Percentiles rank a stretch among this genome's conserved stretches.
Conservation (phyloP, 2,329 filamentous ascomycete species). For the Trichoderma brevicompactum region DNA sequence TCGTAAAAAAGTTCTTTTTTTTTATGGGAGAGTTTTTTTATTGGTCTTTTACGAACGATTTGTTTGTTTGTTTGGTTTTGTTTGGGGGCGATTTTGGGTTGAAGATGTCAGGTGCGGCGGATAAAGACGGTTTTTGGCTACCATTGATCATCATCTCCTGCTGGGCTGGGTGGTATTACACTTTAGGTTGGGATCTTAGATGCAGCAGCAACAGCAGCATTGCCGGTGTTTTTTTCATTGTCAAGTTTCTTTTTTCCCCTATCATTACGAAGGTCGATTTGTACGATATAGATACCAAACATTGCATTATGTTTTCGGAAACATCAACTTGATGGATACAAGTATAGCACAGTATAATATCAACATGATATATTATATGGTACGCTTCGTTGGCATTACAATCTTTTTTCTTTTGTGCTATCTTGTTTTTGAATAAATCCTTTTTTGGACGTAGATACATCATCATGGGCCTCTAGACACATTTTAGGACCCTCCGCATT, state of each 20-base stretch:
- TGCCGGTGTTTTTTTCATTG: neutral
- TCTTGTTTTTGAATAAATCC: neutral
- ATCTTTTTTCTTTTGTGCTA: neutral
- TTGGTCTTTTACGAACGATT: too few species aligned
- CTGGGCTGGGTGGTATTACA: neutral
- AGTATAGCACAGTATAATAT: neutral
- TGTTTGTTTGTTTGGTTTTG: neutral
- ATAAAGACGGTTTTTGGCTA: neutral
- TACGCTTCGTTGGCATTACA: neutral
- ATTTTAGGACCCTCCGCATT: slow-evolving; percentile 28
- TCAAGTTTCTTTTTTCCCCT: neutral
- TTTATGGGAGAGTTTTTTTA: too few species aligned
- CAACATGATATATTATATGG: neutral
- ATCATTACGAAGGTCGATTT: neutral
- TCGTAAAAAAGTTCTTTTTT: neutral
- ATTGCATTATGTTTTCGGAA: neutral
- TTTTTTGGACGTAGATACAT: slow-evolving; percentile 20
- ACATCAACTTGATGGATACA: neutral
- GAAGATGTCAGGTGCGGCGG: neutral
- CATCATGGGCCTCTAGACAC: slow-evolving; percentile 19
- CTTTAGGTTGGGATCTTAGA: neutral
- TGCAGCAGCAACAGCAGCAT: neutral
- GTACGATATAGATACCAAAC: slow-evolving; percentile 1
- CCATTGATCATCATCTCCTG: neutral
- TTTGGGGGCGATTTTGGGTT: neutral